These are phyloP conservation scores for Eutrema yunnanense DNA, from an alignment of 345 rosid genomes.

Conservation along the genomic window DNA sequence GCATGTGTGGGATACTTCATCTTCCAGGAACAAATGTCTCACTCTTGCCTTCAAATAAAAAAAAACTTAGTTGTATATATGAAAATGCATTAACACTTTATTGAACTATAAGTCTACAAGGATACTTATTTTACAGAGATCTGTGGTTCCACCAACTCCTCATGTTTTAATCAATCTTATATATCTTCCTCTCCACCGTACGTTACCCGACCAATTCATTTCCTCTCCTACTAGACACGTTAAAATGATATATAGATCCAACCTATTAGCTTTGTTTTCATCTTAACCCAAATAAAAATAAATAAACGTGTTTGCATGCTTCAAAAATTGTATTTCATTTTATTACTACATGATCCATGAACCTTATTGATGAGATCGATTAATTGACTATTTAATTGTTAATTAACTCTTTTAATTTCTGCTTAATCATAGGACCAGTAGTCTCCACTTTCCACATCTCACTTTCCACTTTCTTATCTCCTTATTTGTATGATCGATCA, in stretches of 20 bases:
- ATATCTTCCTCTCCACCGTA: constrained; percentile 21
- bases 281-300: not conserved
- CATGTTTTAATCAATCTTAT: constrained; percentile 18
- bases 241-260: not conserved
- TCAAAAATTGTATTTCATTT: not conserved
- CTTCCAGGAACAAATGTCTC: constrained; percentile 31
- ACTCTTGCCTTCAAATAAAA: constrained; percentile 7
- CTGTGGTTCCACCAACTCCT: constrained; percentile 25
- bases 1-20: constrained; percentile 32
- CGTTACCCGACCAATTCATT: constrained; percentile 16
- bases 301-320: not conserved
- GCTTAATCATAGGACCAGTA: no score
- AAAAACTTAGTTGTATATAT: not conserved
- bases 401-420: no score
- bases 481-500: no score
- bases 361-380: no score
- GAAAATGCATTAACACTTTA: constrained; percentile 15
- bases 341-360: not conserved
- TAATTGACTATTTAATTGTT: no score
- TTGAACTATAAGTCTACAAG: constrained; percentile 4
- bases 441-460: no score
- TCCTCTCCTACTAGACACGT: constrained; percentile 19
- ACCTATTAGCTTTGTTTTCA: not conserved
- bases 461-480: no score
- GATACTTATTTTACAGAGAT: constrained; percentile 8